Conservation (phyloP, 1,139 yeast species). For the Torulaspora globosa region DNA sequence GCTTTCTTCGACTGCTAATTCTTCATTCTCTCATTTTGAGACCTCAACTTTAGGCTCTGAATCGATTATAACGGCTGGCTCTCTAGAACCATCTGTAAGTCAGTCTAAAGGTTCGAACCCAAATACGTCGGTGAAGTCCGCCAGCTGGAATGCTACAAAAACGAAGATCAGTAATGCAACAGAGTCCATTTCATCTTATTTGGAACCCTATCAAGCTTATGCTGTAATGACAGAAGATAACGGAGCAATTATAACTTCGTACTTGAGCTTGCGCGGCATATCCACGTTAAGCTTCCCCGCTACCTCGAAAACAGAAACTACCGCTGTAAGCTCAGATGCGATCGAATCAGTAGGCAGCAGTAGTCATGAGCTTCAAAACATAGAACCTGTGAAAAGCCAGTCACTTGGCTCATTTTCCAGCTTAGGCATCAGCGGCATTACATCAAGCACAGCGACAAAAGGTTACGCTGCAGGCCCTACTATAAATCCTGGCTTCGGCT, state of each 20-base stretch:
- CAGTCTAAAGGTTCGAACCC: too few species aligned
- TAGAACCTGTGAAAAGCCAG: neutral
- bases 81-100: neutral
- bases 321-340: neutral
- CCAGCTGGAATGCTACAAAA: slow-evolving; percentile 9
- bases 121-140: neutral
- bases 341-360: neutral
- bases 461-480: neutral
- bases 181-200: neutral
- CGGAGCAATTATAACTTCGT: slow-evolving; percentile 8
- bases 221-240: slow-evolving; percentile 18
- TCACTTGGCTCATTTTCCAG: neutral
- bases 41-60: neutral
- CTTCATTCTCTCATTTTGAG: neutral
- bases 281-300: neutral
- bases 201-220: slow-evolving; percentile 11
- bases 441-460: neutral
- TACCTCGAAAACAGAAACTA: neutral
- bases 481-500: neutral
- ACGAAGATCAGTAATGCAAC: neutral
- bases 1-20: neutral
- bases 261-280: slow-evolving; percentile 6
- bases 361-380: neutral
- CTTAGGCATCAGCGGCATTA: neutral
- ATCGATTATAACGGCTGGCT: neutral